phyloP scores from a whole-genome alignment of 202 grass and related monocot genomes.

The Bolboschoenoplectus hybrid region DNA sequence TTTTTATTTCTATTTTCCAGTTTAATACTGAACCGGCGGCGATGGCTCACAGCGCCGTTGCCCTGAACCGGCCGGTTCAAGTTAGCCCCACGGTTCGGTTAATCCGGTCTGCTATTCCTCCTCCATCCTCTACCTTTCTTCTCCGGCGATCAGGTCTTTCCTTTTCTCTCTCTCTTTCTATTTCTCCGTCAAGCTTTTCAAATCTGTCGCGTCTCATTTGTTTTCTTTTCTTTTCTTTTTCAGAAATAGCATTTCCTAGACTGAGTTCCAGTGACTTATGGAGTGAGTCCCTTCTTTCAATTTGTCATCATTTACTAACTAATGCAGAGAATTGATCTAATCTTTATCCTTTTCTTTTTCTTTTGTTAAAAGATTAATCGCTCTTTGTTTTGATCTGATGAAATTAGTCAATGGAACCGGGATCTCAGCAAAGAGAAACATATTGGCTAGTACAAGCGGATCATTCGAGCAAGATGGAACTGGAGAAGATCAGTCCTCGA shows the following conservation, averaged over 20 bases:
- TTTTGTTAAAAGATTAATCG: slow-evolving; percentile 25
- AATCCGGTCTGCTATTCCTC: not conserved
- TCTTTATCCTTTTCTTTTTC: not conserved
- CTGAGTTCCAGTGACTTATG: slow-evolving; percentile 7
- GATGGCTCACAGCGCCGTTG: slow-evolving; percentile 4
- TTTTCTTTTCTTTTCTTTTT: slow-evolving; percentile 7
- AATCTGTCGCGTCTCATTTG: not conserved
- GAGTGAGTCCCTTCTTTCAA: not conserved
- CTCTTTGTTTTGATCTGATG: slow-evolving; percentile 21
- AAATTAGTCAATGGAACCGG: slow-evolving; percentile 47
- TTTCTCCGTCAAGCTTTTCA: slow-evolving; percentile 12
- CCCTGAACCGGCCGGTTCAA: slow-evolving; percentile 32
- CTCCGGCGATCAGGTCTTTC: slow-evolving; percentile 19
- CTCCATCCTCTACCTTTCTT: not conserved
- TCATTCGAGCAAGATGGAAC: slow-evolving; percentile 51
- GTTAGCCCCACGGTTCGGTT: not conserved
- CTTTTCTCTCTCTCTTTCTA: not conserved
- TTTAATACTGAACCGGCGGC: too few relatives aligned
- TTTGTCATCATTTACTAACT: not conserved
- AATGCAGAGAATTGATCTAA: not conserved
- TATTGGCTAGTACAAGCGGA: slow-evolving; percentile 39
- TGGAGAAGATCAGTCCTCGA: slow-evolving; percentile 28
- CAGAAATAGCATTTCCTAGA: slow-evolving; percentile 31
- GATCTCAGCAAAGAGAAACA: slow-evolving; percentile 21
- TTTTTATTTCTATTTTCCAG: too few relatives aligned